Evolutionary conservation across 768 basidiomycete species (phyloP).

Genomic region (Pleurotus tuber-regium): DNA sequence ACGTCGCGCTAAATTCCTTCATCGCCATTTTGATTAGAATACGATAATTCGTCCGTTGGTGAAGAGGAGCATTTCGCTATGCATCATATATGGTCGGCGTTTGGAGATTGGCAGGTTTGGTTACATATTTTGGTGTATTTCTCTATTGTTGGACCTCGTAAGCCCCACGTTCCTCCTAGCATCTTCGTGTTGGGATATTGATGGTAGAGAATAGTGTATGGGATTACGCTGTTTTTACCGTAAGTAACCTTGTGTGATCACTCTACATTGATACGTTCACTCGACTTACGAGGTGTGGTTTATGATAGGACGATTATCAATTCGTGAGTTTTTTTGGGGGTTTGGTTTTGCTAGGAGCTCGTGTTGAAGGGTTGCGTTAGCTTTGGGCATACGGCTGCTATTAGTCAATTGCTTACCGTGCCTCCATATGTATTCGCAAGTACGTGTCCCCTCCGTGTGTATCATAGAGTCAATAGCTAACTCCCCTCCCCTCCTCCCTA

Average conservation of each 20-base stretch:
- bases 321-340: no score
- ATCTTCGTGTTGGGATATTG: neutral
- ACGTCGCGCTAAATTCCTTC: no score
- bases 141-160: constrained; percentile 57
- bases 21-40: constrained; percentile 32
- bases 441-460: constrained; percentile 26
- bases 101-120: constrained; percentile 68
- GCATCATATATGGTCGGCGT: constrained; percentile 50
- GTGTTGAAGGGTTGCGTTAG: no score
- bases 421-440: constrained; percentile 66
- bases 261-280: no score
- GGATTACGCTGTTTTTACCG: constrained; percentile 3
- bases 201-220: neutral
- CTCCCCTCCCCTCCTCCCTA: neutral
- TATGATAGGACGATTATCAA: neutral
- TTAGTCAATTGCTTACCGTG: constrained; percentile 65
- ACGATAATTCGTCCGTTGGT: constrained; percentile 51
- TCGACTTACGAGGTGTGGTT: neutral
- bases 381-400: constrained; percentile 52
- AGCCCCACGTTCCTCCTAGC: constrained; percentile 23
- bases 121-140: constrained; percentile 57
- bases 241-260: no score
- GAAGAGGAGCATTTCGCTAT: constrained; percentile 61
- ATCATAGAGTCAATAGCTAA: no score
- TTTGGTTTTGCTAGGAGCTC: no score